Percentiles rank a stretch among this genome's conserved stretches.
These are phyloP conservation scores for Oryza punctata DNA, from an alignment of 176 grass and related monocot genomes.

Conservation along the genomic window DNA sequence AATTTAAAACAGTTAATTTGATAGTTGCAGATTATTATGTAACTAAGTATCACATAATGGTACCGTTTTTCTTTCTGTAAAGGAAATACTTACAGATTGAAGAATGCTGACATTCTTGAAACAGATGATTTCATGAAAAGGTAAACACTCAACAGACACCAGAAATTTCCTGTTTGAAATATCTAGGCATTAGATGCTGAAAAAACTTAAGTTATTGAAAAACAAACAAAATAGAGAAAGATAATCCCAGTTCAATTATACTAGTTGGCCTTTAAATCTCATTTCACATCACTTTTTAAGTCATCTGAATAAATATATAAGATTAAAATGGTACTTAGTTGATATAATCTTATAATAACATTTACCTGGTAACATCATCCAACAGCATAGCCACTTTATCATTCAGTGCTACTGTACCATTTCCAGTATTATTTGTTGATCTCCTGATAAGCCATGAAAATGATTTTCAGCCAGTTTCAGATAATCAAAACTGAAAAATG, in stretches of 20 bases:
- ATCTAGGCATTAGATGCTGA: constrained; percentile 26
- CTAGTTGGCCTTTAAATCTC: background rate
- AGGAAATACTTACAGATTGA: constrained; percentile 65
- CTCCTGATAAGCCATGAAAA: constrained; percentile 50
- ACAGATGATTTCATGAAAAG: constrained; percentile 93
- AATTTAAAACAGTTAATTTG: constrained; percentile 23
- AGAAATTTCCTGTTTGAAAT: constrained; percentile 70
- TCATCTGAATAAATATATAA: background rate
- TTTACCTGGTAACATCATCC: constrained; percentile 68
- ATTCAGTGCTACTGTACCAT: constrained; percentile 49
- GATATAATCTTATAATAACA: constrained; percentile 17
- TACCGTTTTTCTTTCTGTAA: constrained; percentile 17
- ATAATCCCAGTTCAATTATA: background rate
- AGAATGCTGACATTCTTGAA: constrained; percentile 83
- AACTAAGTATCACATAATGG: constrained; percentile 2
- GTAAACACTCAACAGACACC: constrained; percentile 58
- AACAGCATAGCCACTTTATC: constrained; percentile 64
- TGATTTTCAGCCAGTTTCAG: background rate
- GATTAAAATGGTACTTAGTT: background rate
- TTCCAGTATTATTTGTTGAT: constrained; percentile 38
- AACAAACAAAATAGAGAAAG: constrained; percentile 1
- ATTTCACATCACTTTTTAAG: constrained; percentile 9
- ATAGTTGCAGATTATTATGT: background rate
- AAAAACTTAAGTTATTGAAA: background rate
- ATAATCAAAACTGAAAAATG: constrained; percentile 23